These are phyloP conservation scores for Cyathus striatus DNA, from an alignment of 768 basidiomycete species.

Conservation along the genomic window DNA sequence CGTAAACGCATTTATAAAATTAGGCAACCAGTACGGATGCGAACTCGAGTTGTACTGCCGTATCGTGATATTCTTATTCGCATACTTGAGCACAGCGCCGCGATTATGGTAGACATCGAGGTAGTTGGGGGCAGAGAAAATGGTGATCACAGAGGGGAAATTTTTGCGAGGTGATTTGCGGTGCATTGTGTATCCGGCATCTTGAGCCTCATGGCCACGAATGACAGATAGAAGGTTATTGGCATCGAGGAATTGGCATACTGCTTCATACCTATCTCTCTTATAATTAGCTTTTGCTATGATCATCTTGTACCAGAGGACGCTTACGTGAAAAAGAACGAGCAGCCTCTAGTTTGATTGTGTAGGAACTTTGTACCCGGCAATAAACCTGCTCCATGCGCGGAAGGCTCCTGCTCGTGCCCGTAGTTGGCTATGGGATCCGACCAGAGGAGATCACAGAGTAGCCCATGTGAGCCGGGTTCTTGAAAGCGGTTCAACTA, in stretches of 20 bases:
- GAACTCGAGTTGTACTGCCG: slow-evolving; percentile 76
- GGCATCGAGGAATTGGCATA: slow-evolving; percentile 89
- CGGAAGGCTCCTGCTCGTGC: slow-evolving; percentile 57
- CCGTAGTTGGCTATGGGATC: slow-evolving; percentile 91
- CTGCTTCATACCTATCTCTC: slow-evolving; percentile 68
- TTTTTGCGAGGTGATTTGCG: slow-evolving; percentile 92
- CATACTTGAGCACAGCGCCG: slow-evolving; percentile 95
- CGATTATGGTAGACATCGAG: slow-evolving; percentile 96
- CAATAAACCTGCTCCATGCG: slow-evolving; percentile 47
- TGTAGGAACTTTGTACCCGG: slow-evolving; percentile 64
- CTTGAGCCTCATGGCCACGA: slow-evolving; percentile 95
- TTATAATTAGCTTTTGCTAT: neutral
- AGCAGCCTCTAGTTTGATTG: slow-evolving; percentile 87
- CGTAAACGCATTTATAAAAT: slow-evolving; percentile 97
- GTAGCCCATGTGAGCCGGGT: slow-evolving; percentile 84
- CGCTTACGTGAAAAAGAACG: slow-evolving; percentile 86
- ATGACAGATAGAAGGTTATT: slow-evolving; percentile 92
- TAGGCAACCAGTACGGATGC: slow-evolving; percentile 95
- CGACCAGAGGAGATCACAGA: slow-evolving; percentile 96
- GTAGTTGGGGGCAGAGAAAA: slow-evolving; percentile 97
- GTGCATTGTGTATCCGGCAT: slow-evolving; percentile 96
- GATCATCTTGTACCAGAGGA: neutral
- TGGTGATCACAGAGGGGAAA: slow-evolving; percentile 95
- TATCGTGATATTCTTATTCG: slow-evolving; percentile 94
- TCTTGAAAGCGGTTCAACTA: slow-evolving; percentile 92